A percentile compares a stretch with the other conserved stretches of the same genome.
Evolutionary conservation across 148 eudicot species (phyloP).

Genomic region (Rhododendron mucronatum): DNA sequence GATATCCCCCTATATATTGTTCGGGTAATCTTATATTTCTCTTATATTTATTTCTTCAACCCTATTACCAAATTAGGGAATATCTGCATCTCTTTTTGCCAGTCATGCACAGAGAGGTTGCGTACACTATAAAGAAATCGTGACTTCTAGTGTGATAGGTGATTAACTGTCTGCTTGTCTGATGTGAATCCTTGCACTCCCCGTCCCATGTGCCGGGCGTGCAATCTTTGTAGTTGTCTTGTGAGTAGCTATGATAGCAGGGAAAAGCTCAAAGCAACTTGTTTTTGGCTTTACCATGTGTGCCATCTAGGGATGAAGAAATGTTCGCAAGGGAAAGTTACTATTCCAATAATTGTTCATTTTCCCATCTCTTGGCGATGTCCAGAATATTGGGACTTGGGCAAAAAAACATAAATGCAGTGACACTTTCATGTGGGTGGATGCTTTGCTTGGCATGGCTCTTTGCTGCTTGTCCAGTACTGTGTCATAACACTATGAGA

Average conservation of each 20-base stretch:
- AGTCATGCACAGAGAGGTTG: background rate
- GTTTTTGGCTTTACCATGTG: constrained; percentile 1
- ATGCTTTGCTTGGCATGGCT: background rate
- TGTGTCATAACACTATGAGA: background rate
- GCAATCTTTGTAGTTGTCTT: background rate
- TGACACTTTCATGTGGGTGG: background rate
- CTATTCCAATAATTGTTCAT: background rate
- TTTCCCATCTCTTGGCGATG: background rate
- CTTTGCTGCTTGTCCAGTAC: background rate
- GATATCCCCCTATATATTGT: background rate
- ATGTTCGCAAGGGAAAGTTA: background rate
- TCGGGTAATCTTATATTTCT: background rate
- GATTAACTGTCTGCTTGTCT: background rate
- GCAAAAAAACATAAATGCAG: background rate
- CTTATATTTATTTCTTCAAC: background rate
- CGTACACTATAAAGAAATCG: background rate
- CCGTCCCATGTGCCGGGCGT: background rate
- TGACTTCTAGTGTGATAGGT: background rate
- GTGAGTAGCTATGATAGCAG: background rate
- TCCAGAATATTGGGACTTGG: too few species aligned
- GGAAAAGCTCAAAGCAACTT: background rate
- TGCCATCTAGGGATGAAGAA: background rate
- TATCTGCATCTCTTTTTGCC: background rate
- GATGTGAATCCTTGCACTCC: background rate
- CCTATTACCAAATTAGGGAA: background rate